Evolutionary conservation across 306 rosid genomes (phyloP).

Genomic region (Pterocarpus santalinus): DNA sequence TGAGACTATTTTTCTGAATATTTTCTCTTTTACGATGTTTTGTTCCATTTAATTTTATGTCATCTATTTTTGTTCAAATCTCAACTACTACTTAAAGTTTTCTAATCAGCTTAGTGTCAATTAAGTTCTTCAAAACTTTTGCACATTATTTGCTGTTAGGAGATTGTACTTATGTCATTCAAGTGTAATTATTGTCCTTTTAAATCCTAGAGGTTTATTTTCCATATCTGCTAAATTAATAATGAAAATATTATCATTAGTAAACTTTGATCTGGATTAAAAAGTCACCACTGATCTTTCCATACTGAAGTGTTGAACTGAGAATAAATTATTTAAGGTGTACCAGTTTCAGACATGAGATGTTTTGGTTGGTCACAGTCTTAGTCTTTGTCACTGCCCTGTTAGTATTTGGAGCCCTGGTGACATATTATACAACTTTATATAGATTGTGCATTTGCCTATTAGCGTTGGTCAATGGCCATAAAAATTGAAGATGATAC

Average conservation of each 20-base stretch:
- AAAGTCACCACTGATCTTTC: too few species aligned
- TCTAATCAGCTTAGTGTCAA: neutral
- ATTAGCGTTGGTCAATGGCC: neutral
- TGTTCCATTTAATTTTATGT: neutral
- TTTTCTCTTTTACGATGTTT: neutral
- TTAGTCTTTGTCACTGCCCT: neutral
- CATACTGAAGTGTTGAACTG: too few species aligned
- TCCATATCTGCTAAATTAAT: too few species aligned
- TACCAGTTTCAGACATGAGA: neutral
- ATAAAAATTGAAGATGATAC: neutral
- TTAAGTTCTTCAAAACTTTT: neutral
- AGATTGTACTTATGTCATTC: constrained; percentile 4
- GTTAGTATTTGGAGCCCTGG: too few species aligned
- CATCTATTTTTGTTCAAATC: neutral
- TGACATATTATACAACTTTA: too few species aligned
- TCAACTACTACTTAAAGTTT: constrained; percentile 29
- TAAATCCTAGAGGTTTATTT: too few species aligned
- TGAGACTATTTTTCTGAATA: constrained; percentile 10
- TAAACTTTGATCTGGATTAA: too few species aligned
- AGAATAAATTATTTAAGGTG: neutral
- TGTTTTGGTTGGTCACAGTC: neutral
- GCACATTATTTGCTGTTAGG: constrained; percentile 29
- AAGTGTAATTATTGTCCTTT: too few species aligned
- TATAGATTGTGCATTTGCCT: neutral
- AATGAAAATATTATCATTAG: too few species aligned